Evolutionary conservation across 352 stramenopile species (phyloP).

Genomic region (Phytophthora hybrid): DNA sequence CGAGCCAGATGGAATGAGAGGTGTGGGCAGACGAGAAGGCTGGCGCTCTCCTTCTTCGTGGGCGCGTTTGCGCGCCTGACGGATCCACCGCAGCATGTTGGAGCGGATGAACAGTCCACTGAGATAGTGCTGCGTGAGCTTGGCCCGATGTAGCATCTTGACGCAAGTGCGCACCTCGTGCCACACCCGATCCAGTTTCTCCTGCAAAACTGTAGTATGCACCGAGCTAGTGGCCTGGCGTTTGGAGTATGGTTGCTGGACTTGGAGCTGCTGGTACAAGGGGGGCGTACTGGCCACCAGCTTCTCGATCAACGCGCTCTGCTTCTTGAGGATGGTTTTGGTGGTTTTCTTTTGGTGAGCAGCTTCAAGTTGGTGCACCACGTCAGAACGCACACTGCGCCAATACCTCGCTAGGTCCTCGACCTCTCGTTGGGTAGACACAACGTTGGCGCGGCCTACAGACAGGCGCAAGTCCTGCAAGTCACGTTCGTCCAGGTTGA

Average conservation of each 20-base stretch:
- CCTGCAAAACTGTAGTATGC: constrained; percentile 27
- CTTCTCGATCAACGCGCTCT: constrained; percentile 66
- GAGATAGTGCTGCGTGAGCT: constrained; percentile 78
- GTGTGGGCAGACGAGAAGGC: constrained; percentile 6
- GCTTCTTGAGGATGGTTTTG: constrained; percentile 64
- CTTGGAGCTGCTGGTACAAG: constrained; percentile 23
- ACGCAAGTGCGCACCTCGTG: constrained; percentile 67
- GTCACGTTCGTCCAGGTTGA: constrained; percentile 60
- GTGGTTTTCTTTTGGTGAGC: constrained; percentile 71
- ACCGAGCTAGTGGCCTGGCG: constrained; percentile 30
- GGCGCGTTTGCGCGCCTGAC: constrained; percentile 49
- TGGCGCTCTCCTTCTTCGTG: constrained; percentile 42
- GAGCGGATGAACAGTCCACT: constrained; percentile 69
- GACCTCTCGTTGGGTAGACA: constrained; percentile 62
- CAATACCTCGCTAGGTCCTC: constrained; percentile 76
- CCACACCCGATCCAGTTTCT: constrained; percentile 51
- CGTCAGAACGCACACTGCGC: constrained; percentile 54
- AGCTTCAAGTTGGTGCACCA: constrained; percentile 62
- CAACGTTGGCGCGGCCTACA: constrained; percentile 63
- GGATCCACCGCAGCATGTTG: constrained; percentile 68
- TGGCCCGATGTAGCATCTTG: constrained; percentile 72
- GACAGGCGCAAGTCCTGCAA: constrained; percentile 56
- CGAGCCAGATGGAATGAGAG: constrained; percentile 8
- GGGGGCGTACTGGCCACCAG: constrained; percentile 41
- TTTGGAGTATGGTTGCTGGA: constrained; percentile 26